Evolutionary conservation across 2,329 filamentous ascomycete species (phyloP), one percentile per base, ranked within the genome.

Genomic region (Atkinsonella hypoxylon): DNA sequence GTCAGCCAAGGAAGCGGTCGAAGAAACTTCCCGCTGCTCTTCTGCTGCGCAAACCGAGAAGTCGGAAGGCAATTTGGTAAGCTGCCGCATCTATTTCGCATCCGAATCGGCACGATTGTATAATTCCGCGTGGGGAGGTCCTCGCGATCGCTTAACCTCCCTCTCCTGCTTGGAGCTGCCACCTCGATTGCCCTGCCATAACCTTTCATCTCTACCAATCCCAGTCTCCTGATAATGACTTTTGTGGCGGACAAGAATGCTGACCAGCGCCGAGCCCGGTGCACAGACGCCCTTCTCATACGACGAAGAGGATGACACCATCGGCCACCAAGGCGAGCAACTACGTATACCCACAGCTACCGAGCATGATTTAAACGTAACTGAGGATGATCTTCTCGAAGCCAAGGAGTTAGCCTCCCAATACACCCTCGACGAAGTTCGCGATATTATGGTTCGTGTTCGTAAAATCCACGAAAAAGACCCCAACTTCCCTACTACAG

Each of bases 381-480:
- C 71, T 45, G 70, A 73, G 55, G 65, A 71, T 45, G 71, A 74
- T 53, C 61, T 74, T 9, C 65, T 70, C 49, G 68, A 74, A 57
- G 71, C 70, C 49, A 70, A 68, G 55, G 69, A 71, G 52, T 60
- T 71, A 41, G 71, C 70, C 49, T 65, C 63, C 47, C 66, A 64
- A 54, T 67, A 69, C 53, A 70, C 64, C 17, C 67, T 70, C 43
- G 68, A 69, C n/a, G 67, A 71, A 56, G 68, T 69, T 42, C 66
- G 66, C 57, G 61, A 68, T 48, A 70, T 71, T 58, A 70, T 71
- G 67, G 59, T 62, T 15, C 63, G 64, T 26, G 67, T 72, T 36
- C 58, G 66, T 50, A 66, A 64, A 45, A 65, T 70, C 40, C 70
- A 72, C 61, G 62, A 69, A 54, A 64, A 67, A 31, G 70, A 72